A percentile compares a stretch with the other conserved stretches of the same genome.
Evolutionary conservation across 1,284 basidiomycete species (phyloP).

Genomic region (Apiotrichum sp.): DNA sequence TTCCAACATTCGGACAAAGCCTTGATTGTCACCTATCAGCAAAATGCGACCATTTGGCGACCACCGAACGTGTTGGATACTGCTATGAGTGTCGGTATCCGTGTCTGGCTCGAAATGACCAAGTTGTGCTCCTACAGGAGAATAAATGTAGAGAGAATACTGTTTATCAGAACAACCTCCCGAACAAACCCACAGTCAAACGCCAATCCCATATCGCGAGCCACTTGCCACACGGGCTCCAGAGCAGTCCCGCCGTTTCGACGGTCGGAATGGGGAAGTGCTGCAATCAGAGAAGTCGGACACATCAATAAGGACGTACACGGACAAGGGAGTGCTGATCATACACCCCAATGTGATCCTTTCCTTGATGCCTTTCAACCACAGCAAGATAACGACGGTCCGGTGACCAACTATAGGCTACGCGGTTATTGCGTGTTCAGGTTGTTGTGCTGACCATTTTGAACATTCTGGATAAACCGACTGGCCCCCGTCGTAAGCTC

Average conservation of each 20-base stretch:
- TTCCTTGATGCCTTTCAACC: conserved; percentile 76
- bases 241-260: conserved; percentile 64
- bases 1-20: conserved; percentile 9
- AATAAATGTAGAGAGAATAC: conserved; percentile 74
- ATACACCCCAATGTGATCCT: conserved; percentile 75
- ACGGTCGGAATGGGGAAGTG: conserved; percentile 75
- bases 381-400: conserved; percentile 74
- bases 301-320: conserved; percentile 50
- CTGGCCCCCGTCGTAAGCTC: conserved; percentile 63
- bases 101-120: conserved; percentile 56
- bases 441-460: neutral
- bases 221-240: conserved; percentile 74
- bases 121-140: conserved; percentile 62
- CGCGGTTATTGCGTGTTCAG: conserved; percentile 13
- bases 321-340: conserved; percentile 68
- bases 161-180: conserved; percentile 66
- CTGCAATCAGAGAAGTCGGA: conserved; percentile 50
- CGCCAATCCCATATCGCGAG: conserved; percentile 77
- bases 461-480: conserved; percentile 24
- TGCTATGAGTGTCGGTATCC: conserved; percentile 4
- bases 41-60: conserved; percentile 53
- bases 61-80: conserved; percentile 69
- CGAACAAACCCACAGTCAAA: conserved; percentile 69
- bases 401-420: conserved; percentile 64
- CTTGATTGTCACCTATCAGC: conserved; percentile 4